A percentile compares a stretch with the other conserved stretches of the same genome.
phyloP scores from a whole-genome alignment of 2,329 filamentous ascomycete genomes.

The Ceratocystis variospora region DNA sequence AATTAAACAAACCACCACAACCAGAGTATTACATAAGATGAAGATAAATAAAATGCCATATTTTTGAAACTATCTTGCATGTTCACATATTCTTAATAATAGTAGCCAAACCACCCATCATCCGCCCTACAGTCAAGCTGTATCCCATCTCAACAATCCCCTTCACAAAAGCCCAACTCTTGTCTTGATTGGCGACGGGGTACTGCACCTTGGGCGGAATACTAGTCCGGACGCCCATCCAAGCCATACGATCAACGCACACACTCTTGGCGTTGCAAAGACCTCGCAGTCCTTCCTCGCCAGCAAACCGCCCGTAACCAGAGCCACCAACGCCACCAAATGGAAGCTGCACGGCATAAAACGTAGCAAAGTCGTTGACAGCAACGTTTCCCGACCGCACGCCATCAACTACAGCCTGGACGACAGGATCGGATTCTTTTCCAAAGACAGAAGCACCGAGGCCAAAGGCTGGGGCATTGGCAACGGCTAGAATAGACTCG shows the following conservation, averaged over 20 bases:
- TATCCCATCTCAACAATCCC: conserved; percentile 51
- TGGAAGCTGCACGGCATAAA: conserved; percentile 84
- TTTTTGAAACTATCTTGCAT: neutral
- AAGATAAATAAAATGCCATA: neutral
- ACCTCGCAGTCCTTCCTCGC: conserved; percentile 70
- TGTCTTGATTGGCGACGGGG: conserved; percentile 52
- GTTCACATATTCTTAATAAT: conserved; percentile 33
- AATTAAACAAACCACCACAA: neutral
- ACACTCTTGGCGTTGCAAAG: conserved; percentile 81
- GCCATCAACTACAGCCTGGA: conserved; percentile 50
- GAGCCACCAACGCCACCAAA: conserved; percentile 86
- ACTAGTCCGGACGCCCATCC: conserved; percentile 52
- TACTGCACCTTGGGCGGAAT: conserved; percentile 75
- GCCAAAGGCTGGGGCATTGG: conserved; percentile 73
- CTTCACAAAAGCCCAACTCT: conserved; percentile 51
- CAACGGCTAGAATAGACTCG: conserved; percentile 54
- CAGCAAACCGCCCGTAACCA: conserved; percentile 86
- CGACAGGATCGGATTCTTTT: conserved; percentile 41
- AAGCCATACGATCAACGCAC: conserved; percentile 57
- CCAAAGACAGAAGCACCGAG: conserved; percentile 86
- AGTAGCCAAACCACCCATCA: conserved; percentile 30
- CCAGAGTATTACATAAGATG: neutral
- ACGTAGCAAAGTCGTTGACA: conserved; percentile 89
- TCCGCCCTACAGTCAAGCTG: conserved; percentile 30
- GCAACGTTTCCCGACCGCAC: conserved; percentile 81